Conservation (phyloP, 2,329 filamentous ascomycete genomes). For the Dothistroma pini region DNA sequence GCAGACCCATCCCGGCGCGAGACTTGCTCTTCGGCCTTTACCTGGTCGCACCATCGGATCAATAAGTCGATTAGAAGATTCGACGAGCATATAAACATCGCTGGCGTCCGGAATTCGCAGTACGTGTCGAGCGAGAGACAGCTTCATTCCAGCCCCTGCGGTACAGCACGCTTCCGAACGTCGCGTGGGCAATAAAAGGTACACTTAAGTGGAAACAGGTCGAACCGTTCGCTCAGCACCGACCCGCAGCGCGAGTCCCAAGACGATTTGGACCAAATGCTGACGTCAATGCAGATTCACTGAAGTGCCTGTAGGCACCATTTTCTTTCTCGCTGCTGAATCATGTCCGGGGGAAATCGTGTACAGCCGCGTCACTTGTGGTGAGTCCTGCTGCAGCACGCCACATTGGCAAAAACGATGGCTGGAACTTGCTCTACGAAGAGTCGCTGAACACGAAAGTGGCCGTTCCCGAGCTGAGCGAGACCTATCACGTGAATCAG, state of each 20-base stretch:
- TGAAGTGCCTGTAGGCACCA: constrained; percentile 8
- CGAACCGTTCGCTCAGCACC: constrained; percentile 22
- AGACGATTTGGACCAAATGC: constrained; percentile 20
- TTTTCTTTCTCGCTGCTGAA: constrained; percentile 10
- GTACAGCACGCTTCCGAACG: constrained; percentile 15
- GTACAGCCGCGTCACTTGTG: constrained; percentile 23
- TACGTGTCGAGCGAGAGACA: constrained; percentile 11
- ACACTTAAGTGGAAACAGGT: constrained; percentile 14
- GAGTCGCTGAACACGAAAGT: constrained; percentile 43
- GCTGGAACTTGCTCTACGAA: constrained; percentile 15
- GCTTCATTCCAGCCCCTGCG: constrained; percentile 8
- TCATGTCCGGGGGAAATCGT: constrained; percentile 23
- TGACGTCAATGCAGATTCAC: constrained; percentile 21
- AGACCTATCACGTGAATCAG: constrained; percentile 40
- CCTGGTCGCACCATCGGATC: constrained; percentile 7
- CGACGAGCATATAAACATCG: constrained; percentile 26
- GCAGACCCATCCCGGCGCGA: constrained; percentile 10
- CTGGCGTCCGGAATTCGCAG: constrained; percentile 4
- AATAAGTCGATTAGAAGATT: constrained; percentile 16
- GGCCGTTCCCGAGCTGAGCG: constrained; percentile 48
- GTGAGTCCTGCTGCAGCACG: constrained; percentile 11
- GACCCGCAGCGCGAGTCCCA: constrained; percentile 24
- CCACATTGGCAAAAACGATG: neutral
- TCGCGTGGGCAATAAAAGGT: constrained; percentile 14
- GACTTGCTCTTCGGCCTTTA: constrained; percentile 3